phyloP scores from a whole-genome alignment of 2,329 filamentous ascomycete genomes.

The Epichloe bromicola region DNA sequence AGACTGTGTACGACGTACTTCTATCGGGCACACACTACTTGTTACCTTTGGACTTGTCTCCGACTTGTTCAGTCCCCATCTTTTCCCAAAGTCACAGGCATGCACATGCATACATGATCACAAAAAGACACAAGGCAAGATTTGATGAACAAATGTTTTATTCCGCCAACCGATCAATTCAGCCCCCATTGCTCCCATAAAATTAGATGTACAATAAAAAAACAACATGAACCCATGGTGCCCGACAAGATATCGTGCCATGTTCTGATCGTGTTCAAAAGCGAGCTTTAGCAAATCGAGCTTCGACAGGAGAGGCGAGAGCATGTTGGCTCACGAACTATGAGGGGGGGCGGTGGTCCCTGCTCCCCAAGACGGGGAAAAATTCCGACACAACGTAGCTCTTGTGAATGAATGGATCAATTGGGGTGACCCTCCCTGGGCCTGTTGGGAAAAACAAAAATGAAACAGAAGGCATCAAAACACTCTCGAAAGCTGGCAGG shows the following conservation, averaged over 20 bases:
- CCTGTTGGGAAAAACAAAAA: no score
- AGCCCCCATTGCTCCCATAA: conserved; percentile 7
- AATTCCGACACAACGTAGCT: no score
- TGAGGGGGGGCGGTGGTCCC: neutral
- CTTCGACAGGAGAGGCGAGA: neutral
- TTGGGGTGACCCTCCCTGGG: no score
- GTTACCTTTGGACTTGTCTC: neutral
- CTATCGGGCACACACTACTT: no score
- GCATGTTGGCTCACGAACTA: no score
- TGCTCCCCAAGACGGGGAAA: no score
- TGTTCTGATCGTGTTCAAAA: neutral
- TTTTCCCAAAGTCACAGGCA: neutral
- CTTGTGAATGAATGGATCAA: no score
- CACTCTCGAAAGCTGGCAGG: neutral
- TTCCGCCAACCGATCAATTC: conserved; percentile 7
- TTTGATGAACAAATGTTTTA: conserved; percentile 7
- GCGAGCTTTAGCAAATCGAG: neutral
- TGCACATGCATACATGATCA: neutral
- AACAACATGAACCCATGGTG: conserved; percentile 3
- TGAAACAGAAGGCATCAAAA: no score
- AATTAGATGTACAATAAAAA: conserved; percentile 15
- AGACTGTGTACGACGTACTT: neutral
- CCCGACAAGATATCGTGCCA: neutral
- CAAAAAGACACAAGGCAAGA: neutral
- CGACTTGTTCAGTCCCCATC: no score